Percentiles rank a stretch among this genome's conserved stretches.
Evolutionary conservation across 225 moss, liverwort and hornwort genomes (phyloP).

Genomic region (Physcomitrellopsis africana): DNA sequence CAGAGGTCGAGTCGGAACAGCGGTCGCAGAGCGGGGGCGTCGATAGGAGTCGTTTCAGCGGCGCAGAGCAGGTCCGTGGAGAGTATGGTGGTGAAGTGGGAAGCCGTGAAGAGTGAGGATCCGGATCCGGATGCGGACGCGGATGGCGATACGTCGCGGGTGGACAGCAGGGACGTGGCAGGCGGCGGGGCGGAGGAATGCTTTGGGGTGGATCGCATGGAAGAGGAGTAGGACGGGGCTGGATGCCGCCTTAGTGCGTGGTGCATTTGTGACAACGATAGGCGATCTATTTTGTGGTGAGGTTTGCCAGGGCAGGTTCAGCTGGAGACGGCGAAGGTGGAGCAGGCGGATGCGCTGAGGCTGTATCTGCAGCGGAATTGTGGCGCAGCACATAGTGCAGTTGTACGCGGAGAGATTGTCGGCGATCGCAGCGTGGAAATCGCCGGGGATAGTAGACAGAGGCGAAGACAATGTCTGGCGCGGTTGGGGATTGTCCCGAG

Average conservation of each 20-base stretch:
- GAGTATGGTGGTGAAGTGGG: neutral
- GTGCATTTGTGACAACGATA: constrained; percentile 22
- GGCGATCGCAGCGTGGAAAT: too few species aligned
- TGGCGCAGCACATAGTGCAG: too few species aligned
- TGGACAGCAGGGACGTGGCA: constrained; percentile 20
- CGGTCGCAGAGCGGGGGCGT: constrained; percentile 38
- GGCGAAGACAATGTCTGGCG: too few species aligned
- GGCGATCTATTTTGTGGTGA: too few species aligned
- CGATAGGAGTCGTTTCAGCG: neutral
- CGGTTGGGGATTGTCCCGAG: too few species aligned
- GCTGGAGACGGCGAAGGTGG: too few species aligned
- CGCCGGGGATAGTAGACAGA: too few species aligned
- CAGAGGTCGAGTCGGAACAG: constrained; percentile 50
- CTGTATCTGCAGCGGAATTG: too few species aligned
- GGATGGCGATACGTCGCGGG: neutral
- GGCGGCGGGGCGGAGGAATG: neutral
- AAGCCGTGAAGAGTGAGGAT: constrained; percentile 11
- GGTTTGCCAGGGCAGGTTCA: neutral
- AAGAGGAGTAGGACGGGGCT: constrained; percentile 29
- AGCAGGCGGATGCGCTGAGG: too few species aligned
- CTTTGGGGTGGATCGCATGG: constrained; percentile 22
- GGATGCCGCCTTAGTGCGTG: constrained; percentile 13
- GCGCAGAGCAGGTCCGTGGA: constrained; percentile 15
- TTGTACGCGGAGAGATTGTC: too few species aligned
- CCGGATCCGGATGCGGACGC: neutral